Percentiles rank a stretch among this genome's conserved stretches.
Conservation (phyloP, 441 rosid genomes). For the Populus trichocarpa region DNA sequence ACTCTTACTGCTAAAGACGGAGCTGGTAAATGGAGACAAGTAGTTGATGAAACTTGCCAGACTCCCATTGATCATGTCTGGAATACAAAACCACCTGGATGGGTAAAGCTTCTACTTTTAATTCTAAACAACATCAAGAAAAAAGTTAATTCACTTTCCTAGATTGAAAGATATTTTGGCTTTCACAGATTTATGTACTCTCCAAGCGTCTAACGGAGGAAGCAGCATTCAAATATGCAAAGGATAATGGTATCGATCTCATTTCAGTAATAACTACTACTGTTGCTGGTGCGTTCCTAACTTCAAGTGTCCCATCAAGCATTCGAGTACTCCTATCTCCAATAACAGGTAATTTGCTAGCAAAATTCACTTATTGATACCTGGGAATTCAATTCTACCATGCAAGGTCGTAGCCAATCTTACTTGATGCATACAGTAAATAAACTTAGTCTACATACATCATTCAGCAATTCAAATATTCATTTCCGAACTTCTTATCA, state of each 20-base stretch:
- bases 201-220: conserved; percentile 70
- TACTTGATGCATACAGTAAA: background rate
- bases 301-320: conserved; percentile 62
- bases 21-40: conserved; percentile 45
- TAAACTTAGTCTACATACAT: no score
- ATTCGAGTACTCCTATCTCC: conserved; percentile 72
- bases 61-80: conserved; percentile 42
- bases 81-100: conserved; percentile 68
- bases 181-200: conserved; percentile 62
- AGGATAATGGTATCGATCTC: conserved; percentile 52
- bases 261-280: conserved; percentile 70
- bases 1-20: conserved; percentile 65
- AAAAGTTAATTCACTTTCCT: background rate
- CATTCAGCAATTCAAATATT: no score
- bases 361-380: background rate
- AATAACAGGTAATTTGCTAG: conserved; percentile 39
- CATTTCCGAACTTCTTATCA: background rate
- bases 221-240: conserved; percentile 65
- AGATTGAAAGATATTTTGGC: background rate
- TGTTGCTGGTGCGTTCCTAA: conserved; percentile 68
- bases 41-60: conserved; percentile 73
- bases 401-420: background rate
- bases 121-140: background rate
- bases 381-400: background rate
- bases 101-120: conserved; percentile 41